Base-by-base conservation (phyloP, 805 yeast species). In the Priceomyces fermenticarens region DNA sequence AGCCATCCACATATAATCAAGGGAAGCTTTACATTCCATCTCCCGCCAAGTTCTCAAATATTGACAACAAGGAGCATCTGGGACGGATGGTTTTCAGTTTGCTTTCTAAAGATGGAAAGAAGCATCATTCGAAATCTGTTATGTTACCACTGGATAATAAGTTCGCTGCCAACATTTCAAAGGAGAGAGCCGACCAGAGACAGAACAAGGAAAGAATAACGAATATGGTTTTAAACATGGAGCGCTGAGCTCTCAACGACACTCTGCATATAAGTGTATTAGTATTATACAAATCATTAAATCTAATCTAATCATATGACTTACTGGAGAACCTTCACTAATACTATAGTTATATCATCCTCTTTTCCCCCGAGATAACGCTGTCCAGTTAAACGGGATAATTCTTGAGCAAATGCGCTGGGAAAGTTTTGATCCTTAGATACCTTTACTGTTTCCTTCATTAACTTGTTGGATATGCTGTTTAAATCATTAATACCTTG, bases 321-420 rank as follows among this genome's bases (percentile, higher is more conserved):
- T 20, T 20, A 20, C 8, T 20, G 25, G 25, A 4, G 68, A 26
- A 86, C 88, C 54, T 78, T 75, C 33, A 88, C 81, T 54, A 87
- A 73, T 1, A 90, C 84, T 12, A 85, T 78, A 1, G 98, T 88
- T 30, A 93, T 85, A 62, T 91, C 99, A 64, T 91, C 99, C 35
- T 89, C 95, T 65, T 91, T 91, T 10, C 99, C 99, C 27, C 99
- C 98, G 43, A 80, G 70, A 55, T 86, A 85, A 32, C 72, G 68
- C 54, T 81, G 84, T 3, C 85, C 85, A 1, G 88, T 78, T 38
- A 83, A 58, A 49, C 78, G 70, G 9, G 83, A 72, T 41, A 85
- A 69, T 54, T 83, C 87, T 61, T 84, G 89, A 6, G 96, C 85
- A 63, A 91, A 91, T 0, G 91, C 95, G 45, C 95, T 82, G 13